A percentile compares a stretch with the other conserved stretches of the same genome.
These are phyloP conservation scores for Calamus simplicifolius DNA, from an alignment of 176 grass and related monocot species.

Conservation along the genomic window DNA sequence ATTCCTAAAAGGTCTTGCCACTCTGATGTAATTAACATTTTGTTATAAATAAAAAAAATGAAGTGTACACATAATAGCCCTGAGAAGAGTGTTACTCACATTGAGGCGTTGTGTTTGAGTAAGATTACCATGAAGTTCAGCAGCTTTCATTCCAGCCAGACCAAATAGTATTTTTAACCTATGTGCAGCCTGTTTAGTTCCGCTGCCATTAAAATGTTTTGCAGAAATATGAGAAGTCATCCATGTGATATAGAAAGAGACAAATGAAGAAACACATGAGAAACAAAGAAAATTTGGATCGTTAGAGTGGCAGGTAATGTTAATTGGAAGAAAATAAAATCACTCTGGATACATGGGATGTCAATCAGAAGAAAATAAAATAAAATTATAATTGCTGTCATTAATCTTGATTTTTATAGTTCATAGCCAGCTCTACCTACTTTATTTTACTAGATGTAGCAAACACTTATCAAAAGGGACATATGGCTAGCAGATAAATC, in stretches of 20 bases:
- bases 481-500: no score
- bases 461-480: no score
- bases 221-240: not conserved
- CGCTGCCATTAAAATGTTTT: slow-evolving; percentile 35
- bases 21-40: not conserved
- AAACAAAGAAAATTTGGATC: no score
- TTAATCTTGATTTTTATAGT: no score
- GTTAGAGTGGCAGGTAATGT: no score
- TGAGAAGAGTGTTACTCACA: slow-evolving; percentile 41
- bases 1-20: no score
- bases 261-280: not conserved
- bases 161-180: slow-evolving; percentile 98
- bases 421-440: no score
- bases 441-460: no score
- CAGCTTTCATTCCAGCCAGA: slow-evolving; percentile 78
- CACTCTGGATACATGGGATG: no score
- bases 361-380: no score
- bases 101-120: slow-evolving; percentile 93
- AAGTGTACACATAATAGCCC: not conserved
- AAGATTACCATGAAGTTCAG: slow-evolving; percentile 98
- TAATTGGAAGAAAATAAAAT: no score
- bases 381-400: no score
- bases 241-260: not conserved
- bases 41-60: not conserved
- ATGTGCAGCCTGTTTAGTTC: slow-evolving; percentile 85